Percentiles rank a stretch among this genome's conserved stretches.
phyloP scores from a whole-genome alignment of 306 rosid genomes.

The Cucurbita argyrosperma region DNA sequence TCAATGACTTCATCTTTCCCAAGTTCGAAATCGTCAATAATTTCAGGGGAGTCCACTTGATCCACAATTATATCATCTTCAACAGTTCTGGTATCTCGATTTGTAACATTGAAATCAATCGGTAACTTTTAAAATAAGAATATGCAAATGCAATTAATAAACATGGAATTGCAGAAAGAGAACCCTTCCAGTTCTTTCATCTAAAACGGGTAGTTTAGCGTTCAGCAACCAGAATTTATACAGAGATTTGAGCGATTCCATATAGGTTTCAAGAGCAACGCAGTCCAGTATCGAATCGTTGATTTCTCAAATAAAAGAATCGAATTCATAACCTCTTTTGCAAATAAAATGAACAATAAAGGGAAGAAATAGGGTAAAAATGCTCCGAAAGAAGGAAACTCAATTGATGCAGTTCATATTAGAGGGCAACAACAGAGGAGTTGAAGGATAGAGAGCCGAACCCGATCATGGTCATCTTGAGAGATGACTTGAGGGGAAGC shows the following conservation, averaged over 20 bases:
- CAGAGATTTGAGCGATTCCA: neutral
- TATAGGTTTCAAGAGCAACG: neutral
- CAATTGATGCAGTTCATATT: too few relatives aligned
- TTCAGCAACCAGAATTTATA: neutral
- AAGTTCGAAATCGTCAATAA: slow-evolving; percentile 77
- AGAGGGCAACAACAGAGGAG: too few relatives aligned
- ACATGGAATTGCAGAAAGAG: neutral
- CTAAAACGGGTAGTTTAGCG: neutral
- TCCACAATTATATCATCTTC: slow-evolving; percentile 79
- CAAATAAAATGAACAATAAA: neutral
- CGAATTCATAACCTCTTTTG: neutral
- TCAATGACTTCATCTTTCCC: slow-evolving; percentile 65
- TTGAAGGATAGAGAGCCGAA: neutral
- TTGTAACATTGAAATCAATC: neutral
- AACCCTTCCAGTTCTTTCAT: neutral
- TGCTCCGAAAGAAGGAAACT: neutral
- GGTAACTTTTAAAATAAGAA: neutral
- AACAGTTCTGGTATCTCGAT: slow-evolving; percentile 37
- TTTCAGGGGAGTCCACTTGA: slow-evolving; percentile 60
- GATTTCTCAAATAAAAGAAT: neutral
- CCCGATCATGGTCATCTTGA: slow-evolving; percentile 94
- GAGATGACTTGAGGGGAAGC: slow-evolving; percentile 54
- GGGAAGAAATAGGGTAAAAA: neutral
- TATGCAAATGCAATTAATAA: neutral
- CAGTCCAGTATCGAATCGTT: neutral